Evolutionary conservation across 345 rosid species (phyloP).

Genomic region (Mallotus nudiflorus): DNA sequence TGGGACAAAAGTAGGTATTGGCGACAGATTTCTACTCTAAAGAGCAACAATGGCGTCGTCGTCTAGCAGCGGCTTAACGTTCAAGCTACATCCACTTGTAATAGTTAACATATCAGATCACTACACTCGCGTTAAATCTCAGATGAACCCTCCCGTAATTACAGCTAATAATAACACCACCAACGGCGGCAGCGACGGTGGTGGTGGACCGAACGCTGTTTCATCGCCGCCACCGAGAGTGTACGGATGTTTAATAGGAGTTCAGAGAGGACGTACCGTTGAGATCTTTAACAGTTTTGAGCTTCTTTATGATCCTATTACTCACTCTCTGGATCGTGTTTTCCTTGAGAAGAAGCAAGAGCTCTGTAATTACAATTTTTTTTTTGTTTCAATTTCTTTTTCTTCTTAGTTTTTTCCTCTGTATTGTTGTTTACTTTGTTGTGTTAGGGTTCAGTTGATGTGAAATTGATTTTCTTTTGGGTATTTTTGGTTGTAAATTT

Average conservation of each 20-base stretch:
- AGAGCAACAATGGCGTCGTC: conserved; percentile 69
- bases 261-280: conserved; percentile 88
- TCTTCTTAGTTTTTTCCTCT: background rate
- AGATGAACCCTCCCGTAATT: conserved; percentile 59
- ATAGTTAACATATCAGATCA: conserved; percentile 94
- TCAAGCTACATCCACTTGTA: conserved; percentile 94
- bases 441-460: background rate
- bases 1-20: background rate
- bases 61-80: conserved; percentile 93
- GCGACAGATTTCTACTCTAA: too few species aligned
- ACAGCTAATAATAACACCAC: too few species aligned
- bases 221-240: conserved; percentile 49
- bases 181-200: conserved; percentile 30
- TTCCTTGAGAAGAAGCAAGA: conserved; percentile 98
- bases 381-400: too few species aligned
- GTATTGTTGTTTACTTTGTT: too few species aligned
- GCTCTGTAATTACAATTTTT: conserved; percentile 60
- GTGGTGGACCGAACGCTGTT: background rate
- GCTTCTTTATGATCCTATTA: conserved; percentile 69
- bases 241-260: conserved; percentile 91
- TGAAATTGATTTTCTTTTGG: background rate
- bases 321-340: conserved; percentile 72
- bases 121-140: conserved; percentile 85
- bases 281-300: conserved; percentile 99
- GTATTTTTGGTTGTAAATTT: background rate